Percentiles rank a stretch among this genome's conserved stretches.
Evolutionary conservation across 768 basidiomycete genomes (phyloP).

Genomic region (Termitomyces eurrhizus): DNA sequence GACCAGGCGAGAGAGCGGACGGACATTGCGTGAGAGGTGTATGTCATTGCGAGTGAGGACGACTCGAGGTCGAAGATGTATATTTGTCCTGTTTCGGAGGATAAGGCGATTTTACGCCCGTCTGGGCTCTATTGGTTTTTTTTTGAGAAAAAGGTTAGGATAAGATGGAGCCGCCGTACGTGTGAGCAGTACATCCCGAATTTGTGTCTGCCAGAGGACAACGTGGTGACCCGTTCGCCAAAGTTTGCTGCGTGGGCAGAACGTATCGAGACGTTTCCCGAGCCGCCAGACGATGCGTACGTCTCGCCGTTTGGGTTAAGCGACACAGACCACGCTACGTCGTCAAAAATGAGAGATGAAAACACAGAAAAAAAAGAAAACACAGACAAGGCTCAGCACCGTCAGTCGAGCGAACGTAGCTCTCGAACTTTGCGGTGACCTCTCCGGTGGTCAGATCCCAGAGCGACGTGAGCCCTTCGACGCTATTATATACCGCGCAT

Average conservation of each 20-base stretch:
- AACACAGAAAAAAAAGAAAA: neutral
- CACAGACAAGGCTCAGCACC: slow-evolving; percentile 69
- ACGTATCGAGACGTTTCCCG: slow-evolving; percentile 69
- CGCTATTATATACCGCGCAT: slow-evolving; percentile 69
- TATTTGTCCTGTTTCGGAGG: slow-evolving; percentile 85
- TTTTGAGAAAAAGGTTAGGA: too few species aligned
- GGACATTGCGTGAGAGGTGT: slow-evolving; percentile 86
- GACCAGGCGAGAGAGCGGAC: slow-evolving; percentile 90
- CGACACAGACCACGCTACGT: slow-evolving; percentile 78
- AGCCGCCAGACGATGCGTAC: slow-evolving; percentile 70
- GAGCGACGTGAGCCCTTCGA: slow-evolving; percentile 79
- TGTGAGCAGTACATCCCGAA: slow-evolving; percentile 75
- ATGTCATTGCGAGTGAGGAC: slow-evolving; percentile 59
- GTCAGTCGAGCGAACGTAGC: slow-evolving; percentile 56
- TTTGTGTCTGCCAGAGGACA: slow-evolving; percentile 68
- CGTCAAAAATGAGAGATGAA: neutral
- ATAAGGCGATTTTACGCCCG: slow-evolving; percentile 75
- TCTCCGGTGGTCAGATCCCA: slow-evolving; percentile 67
- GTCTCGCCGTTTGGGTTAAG: slow-evolving; percentile 70
- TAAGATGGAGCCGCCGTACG: slow-evolving; percentile 36
- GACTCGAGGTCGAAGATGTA: slow-evolving; percentile 81
- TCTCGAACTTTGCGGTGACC: slow-evolving; percentile 65
- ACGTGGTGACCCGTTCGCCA: slow-evolving; percentile 53
- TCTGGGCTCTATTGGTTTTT: slow-evolving; percentile 69
- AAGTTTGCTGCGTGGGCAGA: slow-evolving; percentile 68